A percentile compares a stretch with the other conserved stretches of the same genome.
phyloP scores from a whole-genome alignment of 768 basidiomycete genomes.

The Pholiota molesta region DNA sequence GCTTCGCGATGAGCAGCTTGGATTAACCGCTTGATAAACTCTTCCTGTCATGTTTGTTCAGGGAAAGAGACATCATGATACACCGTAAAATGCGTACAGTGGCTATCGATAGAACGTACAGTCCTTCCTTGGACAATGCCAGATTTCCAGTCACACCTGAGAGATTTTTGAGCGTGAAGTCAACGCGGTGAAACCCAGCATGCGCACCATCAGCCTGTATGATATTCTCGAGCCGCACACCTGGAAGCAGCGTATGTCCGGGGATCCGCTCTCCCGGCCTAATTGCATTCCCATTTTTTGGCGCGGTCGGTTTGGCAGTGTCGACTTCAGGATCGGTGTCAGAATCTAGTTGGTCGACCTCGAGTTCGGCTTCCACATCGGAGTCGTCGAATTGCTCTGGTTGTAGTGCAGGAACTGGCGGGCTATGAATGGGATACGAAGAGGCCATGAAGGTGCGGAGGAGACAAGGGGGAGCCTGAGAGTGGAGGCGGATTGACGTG shows the following conservation, averaged over 20 bases:
- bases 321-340: conserved; percentile 46
- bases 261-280: conserved; percentile 48
- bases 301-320: conserved; percentile 22
- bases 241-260: conserved; percentile 71
- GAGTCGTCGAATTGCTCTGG: conserved; percentile 33
- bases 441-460: conserved; percentile 15
- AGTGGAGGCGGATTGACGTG: neutral
- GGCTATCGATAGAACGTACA: conserved; percentile 75
- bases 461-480: conserved; percentile 6
- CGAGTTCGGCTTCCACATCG: conserved; percentile 63
- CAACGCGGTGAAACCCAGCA: conserved; percentile 8
- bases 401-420: neutral
- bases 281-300: conserved; percentile 28
- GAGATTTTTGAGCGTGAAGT: neutral
- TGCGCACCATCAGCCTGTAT: conserved; percentile 74
- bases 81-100: conserved; percentile 50
- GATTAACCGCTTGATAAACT: conserved; percentile 79
- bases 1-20: conserved; percentile 73
- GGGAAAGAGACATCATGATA: conserved; percentile 5
- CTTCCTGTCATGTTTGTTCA: conserved; percentile 57
- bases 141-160: conserved; percentile 62
- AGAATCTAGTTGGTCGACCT: conserved; percentile 69
- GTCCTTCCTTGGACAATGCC: conserved; percentile 74
- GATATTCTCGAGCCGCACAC: conserved; percentile 72
- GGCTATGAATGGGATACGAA: conserved; percentile 11